Evolutionary conservation across 768 basidiomycete genomes (phyloP).

Genomic region (Lactifluus piperatus): DNA sequence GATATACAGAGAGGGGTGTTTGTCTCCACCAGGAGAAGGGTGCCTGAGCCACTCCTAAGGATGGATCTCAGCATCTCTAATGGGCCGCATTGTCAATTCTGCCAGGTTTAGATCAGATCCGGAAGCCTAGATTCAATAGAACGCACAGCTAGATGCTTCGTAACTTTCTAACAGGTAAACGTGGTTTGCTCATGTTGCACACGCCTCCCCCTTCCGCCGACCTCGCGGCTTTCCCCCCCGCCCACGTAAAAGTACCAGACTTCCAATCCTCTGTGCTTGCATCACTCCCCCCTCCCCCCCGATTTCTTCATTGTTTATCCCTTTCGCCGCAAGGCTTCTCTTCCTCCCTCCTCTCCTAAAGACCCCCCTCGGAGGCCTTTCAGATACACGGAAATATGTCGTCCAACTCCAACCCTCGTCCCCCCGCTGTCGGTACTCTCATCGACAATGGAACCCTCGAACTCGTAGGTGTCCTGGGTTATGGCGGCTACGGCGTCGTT

Average conservation of each 20-base stretch:
- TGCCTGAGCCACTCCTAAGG: conserved; percentile 16
- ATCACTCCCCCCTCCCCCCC: conserved; percentile 27
- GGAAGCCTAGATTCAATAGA: conserved; percentile 14
- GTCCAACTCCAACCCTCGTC: conserved; percentile 29
- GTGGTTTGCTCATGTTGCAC: conserved; percentile 29
- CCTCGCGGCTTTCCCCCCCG: conserved; percentile 27
- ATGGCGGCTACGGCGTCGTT: conserved; percentile 93
- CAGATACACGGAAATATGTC: conserved; percentile 24
- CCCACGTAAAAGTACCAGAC: conserved; percentile 24
- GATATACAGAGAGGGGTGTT: conserved; percentile 1
- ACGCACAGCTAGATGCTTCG: conserved; percentile 1
- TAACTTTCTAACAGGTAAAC: conserved; percentile 8
- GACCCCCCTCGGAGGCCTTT: conserved; percentile 11
- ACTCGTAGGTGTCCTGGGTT: conserved; percentile 80
- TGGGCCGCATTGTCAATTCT: conserved; percentile 3
- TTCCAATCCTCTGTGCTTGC: conserved; percentile 16
- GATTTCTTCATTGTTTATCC: conserved; percentile 22
- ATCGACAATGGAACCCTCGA: conserved; percentile 80
- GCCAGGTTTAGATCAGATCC: conserved; percentile 17
- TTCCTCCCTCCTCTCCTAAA: not conserved
- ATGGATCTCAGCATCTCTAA: conserved; percentile 10
- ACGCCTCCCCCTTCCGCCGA: conserved; percentile 26
- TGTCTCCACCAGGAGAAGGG: conserved; percentile 1
- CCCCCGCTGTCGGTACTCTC: conserved; percentile 55
- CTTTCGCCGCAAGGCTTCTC: conserved; percentile 16